Conservation (phyloP, 306 rosid genomes). For the cucumber (Cucumis sativus) region Cucumber_9930_V3 NC_026657.2:40617001-40617500, state of each 20-base stretch:
- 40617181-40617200: not conserved
- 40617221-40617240: not conserved
- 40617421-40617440: not conserved
- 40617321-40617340: not conserved
- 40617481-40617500: not conserved
- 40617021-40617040: too few species aligned
- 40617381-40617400: not conserved
- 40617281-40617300: not conserved
- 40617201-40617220: not conserved
- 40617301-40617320: not conserved
- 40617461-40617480: too few species aligned
- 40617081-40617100: too few species aligned
- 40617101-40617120: too few species aligned
- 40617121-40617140: not conserved
- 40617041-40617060: not conserved
- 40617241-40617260: not conserved
- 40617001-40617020: too few species aligned
- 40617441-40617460: too few species aligned
- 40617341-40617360: not conserved
- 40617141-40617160: too few species aligned
- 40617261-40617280: not conserved
- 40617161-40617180: not conserved
- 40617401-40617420: conserved; percentile 3
- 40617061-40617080: not conserved
- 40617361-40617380: conserved; percentile 1